Percentiles rank a stretch among this genome's conserved stretches.
These are phyloP conservation scores for Funneliformis mosseae DNA, from an alignment of 192 early-diverging fungal genomes.

Conservation along the genomic window DNA sequence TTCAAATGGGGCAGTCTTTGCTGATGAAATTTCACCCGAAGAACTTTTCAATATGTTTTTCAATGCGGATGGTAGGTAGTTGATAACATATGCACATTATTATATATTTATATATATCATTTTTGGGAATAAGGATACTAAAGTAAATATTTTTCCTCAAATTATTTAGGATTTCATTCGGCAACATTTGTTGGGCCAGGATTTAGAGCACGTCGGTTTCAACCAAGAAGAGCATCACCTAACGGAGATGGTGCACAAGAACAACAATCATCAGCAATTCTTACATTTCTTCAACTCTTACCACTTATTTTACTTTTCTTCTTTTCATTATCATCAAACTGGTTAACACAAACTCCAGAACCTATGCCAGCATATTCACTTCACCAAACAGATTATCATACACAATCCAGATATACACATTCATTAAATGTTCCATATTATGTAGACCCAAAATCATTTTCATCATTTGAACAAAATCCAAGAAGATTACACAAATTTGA, in stretches of 20 bases:
- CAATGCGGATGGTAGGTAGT: slow-evolving; percentile 54
- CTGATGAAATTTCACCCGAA: slow-evolving; percentile 86
- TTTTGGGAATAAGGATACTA: neutral
- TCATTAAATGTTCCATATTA: slow-evolving; percentile 74
- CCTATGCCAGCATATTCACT: slow-evolving; percentile 63
- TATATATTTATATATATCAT: slow-evolving; percentile 4
- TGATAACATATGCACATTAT: neutral
- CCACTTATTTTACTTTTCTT: slow-evolving; percentile 78
- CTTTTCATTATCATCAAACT: slow-evolving; percentile 68
- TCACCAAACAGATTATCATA: slow-evolving; percentile 51
- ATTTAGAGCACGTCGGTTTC: slow-evolving; percentile 34
- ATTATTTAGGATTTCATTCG: slow-evolving; percentile 43
- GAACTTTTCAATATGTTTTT: slow-evolving; percentile 98
- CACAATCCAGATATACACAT: slow-evolving; percentile 55
- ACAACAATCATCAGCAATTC: slow-evolving; percentile 47
- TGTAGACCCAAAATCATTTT: slow-evolving; percentile 65
- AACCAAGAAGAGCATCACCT: slow-evolving; percentile 41
- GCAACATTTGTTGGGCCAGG: slow-evolving; percentile 62
- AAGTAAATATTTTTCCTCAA: neutral
- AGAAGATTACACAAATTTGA: slow-evolving; percentile 69
- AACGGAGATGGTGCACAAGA: slow-evolving; percentile 42
- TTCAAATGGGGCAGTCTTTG: slow-evolving; percentile 42
- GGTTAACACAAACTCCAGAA: slow-evolving; percentile 47
- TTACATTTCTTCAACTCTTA: slow-evolving; percentile 71
- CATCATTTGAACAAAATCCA: slow-evolving; percentile 38